These are phyloP conservation scores for Roridomyces roridus DNA, from an alignment of 768 basidiomycete species.

Conservation along the genomic window DNA sequence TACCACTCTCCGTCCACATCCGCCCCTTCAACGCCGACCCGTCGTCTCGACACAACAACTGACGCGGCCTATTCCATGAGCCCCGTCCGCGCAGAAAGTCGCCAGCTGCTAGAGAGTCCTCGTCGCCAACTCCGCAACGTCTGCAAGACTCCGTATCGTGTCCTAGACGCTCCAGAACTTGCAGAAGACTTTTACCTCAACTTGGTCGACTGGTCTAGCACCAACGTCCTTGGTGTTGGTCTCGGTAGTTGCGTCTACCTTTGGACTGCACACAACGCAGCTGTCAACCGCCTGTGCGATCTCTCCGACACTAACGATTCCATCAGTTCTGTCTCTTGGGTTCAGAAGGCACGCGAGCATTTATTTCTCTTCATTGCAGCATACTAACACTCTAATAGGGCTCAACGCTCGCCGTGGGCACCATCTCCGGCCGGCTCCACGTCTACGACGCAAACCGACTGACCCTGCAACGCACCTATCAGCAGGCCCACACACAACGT, in stretches of 20 bases:
- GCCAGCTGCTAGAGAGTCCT: conserved; percentile 84
- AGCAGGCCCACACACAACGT: conserved; percentile 83
- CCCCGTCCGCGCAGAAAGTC: conserved; percentile 85
- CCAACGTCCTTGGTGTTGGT: conserved; percentile 94
- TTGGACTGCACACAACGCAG: conserved; percentile 95
- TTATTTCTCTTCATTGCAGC: not conserved
- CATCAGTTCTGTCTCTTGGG: conserved; percentile 92
- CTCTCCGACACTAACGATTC: conserved; percentile 69
- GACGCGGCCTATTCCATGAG: conserved; percentile 91
- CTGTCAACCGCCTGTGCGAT: conserved; percentile 92
- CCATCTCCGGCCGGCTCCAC: conserved; percentile 85
- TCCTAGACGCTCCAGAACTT: conserved; percentile 95
- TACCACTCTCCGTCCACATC: conserved; percentile 70
- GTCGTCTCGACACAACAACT: conserved; percentile 79
- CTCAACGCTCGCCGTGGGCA: conserved; percentile 90
- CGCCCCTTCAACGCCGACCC: conserved; percentile 52
- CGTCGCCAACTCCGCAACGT: conserved; percentile 81
- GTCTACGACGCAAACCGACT: conserved; percentile 92
- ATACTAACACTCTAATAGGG: too few relatives aligned
- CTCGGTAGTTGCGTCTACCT: conserved; percentile 93
- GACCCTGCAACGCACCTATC: conserved; percentile 79
- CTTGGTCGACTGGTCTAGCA: conserved; percentile 95
- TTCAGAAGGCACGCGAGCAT: conserved; percentile 60
- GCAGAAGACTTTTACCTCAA: conserved; percentile 99
- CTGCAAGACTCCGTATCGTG: conserved; percentile 95